Conservation (phyloP, 495 filamentous ascomycete species). For the Hypomontagnella submonticulosa region DNA sequence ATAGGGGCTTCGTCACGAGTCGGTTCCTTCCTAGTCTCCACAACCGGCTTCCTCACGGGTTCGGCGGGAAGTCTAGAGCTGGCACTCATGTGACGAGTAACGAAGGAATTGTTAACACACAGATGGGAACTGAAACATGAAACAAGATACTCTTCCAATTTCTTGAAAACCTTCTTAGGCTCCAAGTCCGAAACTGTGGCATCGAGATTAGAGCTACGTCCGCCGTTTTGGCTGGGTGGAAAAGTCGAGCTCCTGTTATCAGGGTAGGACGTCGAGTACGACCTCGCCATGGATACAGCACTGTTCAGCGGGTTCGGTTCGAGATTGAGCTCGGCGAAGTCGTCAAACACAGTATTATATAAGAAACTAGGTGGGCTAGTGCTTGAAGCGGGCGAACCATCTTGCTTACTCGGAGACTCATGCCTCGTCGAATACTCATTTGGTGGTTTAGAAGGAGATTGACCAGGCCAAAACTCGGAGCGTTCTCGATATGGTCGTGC, state of each 20-base stretch:
- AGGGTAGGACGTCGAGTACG: constrained; percentile 55
- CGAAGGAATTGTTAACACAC: constrained; percentile 79
- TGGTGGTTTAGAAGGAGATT: constrained; percentile 25
- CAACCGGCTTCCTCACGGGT: constrained; percentile 26
- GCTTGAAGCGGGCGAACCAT: constrained; percentile 33
- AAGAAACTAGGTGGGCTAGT: constrained; percentile 32
- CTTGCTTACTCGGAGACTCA: constrained; percentile 35
- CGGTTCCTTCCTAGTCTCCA: constrained; percentile 46
- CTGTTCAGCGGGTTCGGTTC: constrained; percentile 49
- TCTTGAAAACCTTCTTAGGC: constrained; percentile 68
- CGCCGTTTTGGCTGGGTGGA: constrained; percentile 12
- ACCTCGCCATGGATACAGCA: constrained; percentile 38
- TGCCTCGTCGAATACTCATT: constrained; percentile 32
- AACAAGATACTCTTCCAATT: constrained; percentile 80
- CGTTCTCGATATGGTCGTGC: constrained; percentile 14
- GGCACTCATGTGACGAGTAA: constrained; percentile 55
- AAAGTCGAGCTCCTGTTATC: constrained; percentile 46
- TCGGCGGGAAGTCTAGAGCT: constrained; percentile 43
- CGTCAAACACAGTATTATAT: constrained; percentile 45
- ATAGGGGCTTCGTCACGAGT: constrained; percentile 49
- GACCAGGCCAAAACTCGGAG: constrained; percentile 5
- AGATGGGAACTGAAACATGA: constrained; percentile 73
- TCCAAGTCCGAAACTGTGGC: constrained; percentile 43
- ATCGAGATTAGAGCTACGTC: constrained; percentile 18
- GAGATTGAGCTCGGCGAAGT: constrained; percentile 34